Conservation (phyloP, 225 moss, liverwort and hornwort genomes). For the Neckera pumila region DNA sequence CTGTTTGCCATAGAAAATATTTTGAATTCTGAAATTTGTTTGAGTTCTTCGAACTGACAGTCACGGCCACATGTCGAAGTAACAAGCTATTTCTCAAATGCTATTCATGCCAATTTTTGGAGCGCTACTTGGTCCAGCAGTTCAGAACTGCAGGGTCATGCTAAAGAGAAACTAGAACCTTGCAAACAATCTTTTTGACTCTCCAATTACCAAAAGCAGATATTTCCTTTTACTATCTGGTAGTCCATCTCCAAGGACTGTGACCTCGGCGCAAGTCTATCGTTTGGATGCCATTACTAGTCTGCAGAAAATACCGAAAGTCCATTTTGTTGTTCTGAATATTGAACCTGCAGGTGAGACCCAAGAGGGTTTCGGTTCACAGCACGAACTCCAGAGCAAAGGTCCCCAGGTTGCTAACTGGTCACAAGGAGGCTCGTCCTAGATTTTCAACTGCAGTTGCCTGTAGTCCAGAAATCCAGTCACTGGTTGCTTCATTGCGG, state of each 20-base stretch:
- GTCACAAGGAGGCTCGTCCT: slow-evolving; percentile 26
- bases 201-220: not conserved
- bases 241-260: not conserved
- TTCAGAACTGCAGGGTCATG: not conserved
- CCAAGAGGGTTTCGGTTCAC: not conserved
- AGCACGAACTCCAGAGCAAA: slow-evolving; percentile 9
- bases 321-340: not conserved
- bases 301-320: not conserved
- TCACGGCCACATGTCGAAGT: not conserved
- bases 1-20: not conserved
- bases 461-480: slow-evolving; percentile 30
- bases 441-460: slow-evolving; percentile 26
- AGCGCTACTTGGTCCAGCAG: not conserved
- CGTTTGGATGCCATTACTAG: not conserved
- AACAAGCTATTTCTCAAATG: not conserved
- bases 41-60: not conserved
- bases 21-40: not conserved
- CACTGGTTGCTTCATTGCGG: slow-evolving; percentile 20
- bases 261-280: not conserved
- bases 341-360: slow-evolving; percentile 19
- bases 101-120: too few species aligned
- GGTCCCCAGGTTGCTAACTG: slow-evolving; percentile 7
- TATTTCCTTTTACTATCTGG: not conserved
- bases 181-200: not conserved
- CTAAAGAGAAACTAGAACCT: not conserved